These are phyloP conservation scores for Naganishia liquefaciens DNA, from an alignment of 1,284 basidiomycete genomes.

Conservation along the genomic window DNA sequence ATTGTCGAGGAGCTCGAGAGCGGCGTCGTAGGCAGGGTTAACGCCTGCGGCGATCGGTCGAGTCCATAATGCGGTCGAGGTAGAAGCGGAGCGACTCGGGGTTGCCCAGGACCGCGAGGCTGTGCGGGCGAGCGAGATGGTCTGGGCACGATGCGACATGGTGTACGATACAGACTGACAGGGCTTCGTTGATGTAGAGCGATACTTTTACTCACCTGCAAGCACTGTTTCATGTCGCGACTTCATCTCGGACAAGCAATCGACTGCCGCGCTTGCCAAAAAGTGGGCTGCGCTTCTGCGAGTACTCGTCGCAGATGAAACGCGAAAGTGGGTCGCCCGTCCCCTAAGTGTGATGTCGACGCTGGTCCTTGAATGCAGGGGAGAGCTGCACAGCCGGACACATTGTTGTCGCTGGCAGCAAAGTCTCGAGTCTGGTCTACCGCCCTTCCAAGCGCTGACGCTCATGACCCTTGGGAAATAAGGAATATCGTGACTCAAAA, in stretches of 20 bases:
- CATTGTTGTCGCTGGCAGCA: too few species aligned
- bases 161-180: neutral
- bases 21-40: constrained; percentile 50
- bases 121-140: constrained; percentile 1
- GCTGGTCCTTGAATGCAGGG: too few species aligned
- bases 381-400: too few species aligned
- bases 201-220: neutral
- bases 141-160: constrained; percentile 12
- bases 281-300: constrained; percentile 22
- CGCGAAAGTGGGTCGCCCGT: too few species aligned
- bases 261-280: constrained; percentile 17
- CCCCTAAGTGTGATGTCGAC: too few species aligned
- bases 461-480: too few species aligned
- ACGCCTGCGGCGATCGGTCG: constrained; percentile 46
- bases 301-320: too few species aligned
- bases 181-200: neutral
- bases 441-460: too few species aligned
- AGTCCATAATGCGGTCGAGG: constrained; percentile 36
- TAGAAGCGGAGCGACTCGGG: constrained; percentile 10
- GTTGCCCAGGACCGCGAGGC: neutral
- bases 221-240: constrained; percentile 4
- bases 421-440: too few species aligned
- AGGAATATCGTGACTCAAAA: too few species aligned
- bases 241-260: neutral
- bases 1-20: constrained; percentile 43